Conservation (phyloP, 805 yeast genomes). For the Wickerhamiella kurtzmanii region DNA sequence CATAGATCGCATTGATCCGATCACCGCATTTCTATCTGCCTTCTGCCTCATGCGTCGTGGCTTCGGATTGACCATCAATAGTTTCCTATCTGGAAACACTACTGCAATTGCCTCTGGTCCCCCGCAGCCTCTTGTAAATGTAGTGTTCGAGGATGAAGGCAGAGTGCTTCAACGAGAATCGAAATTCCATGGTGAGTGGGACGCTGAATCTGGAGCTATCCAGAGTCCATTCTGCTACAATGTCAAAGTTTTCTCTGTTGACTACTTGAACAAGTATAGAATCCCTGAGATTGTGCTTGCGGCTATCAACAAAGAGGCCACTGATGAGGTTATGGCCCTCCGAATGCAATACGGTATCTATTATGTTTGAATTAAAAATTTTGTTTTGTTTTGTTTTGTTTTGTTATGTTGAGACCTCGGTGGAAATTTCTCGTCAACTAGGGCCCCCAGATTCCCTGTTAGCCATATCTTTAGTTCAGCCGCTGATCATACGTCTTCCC, state of each 20-base stretch:
- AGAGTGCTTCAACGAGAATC: conserved; percentile 10
- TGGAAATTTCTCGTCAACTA: too few species aligned
- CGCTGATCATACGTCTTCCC: too few species aligned
- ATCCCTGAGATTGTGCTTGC: conserved; percentile 6
- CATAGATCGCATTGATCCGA: conserved; percentile 14
- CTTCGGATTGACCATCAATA: conserved; percentile 2
- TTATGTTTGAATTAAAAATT: background rate
- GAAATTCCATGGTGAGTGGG: conserved; percentile 17
- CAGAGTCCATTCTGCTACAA: too few species aligned
- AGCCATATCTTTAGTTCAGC: too few species aligned
- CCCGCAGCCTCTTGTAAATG: conserved; percentile 10
- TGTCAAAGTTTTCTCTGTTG: conserved; percentile 8
- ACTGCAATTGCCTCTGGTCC: conserved; percentile 1
- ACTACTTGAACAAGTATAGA: conserved; percentile 4
- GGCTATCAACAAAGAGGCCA: conserved; percentile 9
- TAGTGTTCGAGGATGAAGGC: conserved; percentile 18
- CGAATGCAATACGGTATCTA: background rate
- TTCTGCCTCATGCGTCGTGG: conserved; percentile 16
- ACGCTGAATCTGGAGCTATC: conserved; percentile 5
- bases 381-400: too few species aligned
- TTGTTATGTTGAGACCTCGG: too few species aligned
- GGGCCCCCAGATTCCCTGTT: too few species aligned
- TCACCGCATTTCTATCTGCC: conserved; percentile 18
- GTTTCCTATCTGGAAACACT: conserved; percentile 5
- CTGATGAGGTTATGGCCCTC: background rate